Conservation (phyloP, 1,284 basidiomycete species). For the Ceratobasidium sp. region DNA sequence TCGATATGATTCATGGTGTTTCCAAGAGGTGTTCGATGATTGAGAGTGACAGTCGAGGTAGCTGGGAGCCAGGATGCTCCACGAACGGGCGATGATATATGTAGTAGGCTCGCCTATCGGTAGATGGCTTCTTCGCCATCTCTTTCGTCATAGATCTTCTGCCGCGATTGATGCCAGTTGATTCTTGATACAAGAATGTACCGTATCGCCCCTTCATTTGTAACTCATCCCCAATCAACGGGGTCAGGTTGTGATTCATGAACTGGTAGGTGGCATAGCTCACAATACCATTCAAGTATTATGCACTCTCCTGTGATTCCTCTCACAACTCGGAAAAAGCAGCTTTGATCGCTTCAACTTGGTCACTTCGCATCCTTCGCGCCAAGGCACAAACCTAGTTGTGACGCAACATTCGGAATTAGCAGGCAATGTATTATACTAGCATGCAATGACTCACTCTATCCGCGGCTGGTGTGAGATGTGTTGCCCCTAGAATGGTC, state of each 20-base stretch:
- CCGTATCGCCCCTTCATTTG: neutral
- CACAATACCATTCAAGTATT: neutral
- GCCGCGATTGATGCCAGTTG: neutral
- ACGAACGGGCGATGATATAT: no score
- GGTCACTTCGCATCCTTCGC: constrained; percentile 15
- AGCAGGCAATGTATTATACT: no score
- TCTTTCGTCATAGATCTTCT: neutral
- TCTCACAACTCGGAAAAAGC: neutral
- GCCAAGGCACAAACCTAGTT: constrained; percentile 16
- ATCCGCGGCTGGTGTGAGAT: constrained; percentile 20
- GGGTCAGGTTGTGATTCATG: neutral
- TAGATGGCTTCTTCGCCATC: neutral
- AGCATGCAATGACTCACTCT: neutral
- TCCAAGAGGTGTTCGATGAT: no score
- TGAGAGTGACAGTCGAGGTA: no score
- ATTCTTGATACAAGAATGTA: neutral
- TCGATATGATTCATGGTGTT: neutral
- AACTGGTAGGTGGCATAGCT: neutral
- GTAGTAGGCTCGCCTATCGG: neutral
- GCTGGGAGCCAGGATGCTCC: no score
- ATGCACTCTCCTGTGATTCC: neutral
- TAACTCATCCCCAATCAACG: neutral
- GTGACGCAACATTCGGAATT: neutral
- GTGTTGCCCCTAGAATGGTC: neutral
- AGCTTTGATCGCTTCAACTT: constrained; percentile 20